phyloP scores from a whole-genome alignment of 2,329 filamentous ascomycete species.

The Neonectria ditissima region DNA sequence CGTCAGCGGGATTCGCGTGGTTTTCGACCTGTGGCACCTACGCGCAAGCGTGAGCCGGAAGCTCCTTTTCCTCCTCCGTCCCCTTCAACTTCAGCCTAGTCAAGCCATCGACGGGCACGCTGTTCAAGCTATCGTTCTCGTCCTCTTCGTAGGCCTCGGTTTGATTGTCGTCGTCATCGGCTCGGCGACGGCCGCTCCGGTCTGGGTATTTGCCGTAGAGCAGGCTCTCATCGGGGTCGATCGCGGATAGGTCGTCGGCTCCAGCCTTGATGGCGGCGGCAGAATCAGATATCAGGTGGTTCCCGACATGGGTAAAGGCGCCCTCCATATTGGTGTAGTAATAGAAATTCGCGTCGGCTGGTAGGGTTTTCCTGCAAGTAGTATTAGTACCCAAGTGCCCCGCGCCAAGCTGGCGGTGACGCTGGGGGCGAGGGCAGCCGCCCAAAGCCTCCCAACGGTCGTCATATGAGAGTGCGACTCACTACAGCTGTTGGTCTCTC shows the following conservation, averaged over 20 bases:
- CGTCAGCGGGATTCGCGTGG: conserved; percentile 39
- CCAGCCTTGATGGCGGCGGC: conserved; percentile 89
- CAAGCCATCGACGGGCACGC: conserved; percentile 81
- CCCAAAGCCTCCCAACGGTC: conserved; percentile 5
- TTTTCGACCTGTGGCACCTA: conserved; percentile 62
- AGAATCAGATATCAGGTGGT: conserved; percentile 86
- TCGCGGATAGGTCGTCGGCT: conserved; percentile 77
- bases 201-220: conserved; percentile 78
- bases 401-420: conserved; percentile 40
- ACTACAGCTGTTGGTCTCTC: conserved; percentile 44
- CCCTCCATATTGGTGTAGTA: conserved; percentile 75
- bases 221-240: conserved; percentile 83
- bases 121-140: conserved; percentile 80
- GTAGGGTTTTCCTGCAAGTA: conserved; percentile 45
- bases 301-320: conserved; percentile 88
- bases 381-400: conserved; percentile 37
- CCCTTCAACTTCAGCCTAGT: conserved; percentile 70
- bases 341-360: conserved; percentile 36
- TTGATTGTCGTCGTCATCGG: conserved; percentile 91
- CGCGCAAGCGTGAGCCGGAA: conserved; percentile 96
- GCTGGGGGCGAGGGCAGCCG: conserved; percentile 26
- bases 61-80: conserved; percentile 85
- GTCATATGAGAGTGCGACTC: conserved; percentile 36
- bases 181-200: conserved; percentile 72
- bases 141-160: conserved; percentile 88